Conservation (phyloP, 2,329 filamentous ascomycete genomes). For the Tolypocladium amazonense region DNA sequence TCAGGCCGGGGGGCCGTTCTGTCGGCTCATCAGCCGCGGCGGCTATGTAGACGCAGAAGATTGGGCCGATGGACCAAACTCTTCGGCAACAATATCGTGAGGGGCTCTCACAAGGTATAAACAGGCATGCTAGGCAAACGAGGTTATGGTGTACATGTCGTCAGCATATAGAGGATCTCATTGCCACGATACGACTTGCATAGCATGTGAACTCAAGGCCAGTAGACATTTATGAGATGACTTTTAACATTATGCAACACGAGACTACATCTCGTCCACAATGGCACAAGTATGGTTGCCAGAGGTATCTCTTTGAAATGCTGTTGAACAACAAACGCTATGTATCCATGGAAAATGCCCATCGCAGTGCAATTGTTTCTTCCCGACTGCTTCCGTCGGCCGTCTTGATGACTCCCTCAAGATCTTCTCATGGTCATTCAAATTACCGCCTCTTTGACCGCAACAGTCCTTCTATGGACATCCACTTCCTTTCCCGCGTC, state of each 20-base stretch:
- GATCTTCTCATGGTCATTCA: not conserved
- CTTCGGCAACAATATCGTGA: not conserved
- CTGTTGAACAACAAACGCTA: not conserved
- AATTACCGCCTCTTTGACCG: constrained; percentile 14
- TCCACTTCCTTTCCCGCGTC: constrained; percentile 4
- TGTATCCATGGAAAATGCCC: not conserved
- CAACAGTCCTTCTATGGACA: constrained; percentile 12
- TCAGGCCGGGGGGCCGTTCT: constrained; percentile 30
- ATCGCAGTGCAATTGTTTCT: not conserved
- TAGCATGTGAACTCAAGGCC: not conserved
- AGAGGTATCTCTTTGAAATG: constrained; percentile 4
- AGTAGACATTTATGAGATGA: not conserved
- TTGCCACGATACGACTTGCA: not conserved
- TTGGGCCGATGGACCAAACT: not conserved
- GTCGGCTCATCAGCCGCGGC: constrained; percentile 31
- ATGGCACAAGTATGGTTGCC: not conserved
- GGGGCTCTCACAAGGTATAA: not conserved
- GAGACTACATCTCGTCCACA: not conserved
- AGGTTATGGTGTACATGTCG: not conserved
- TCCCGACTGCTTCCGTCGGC: not conserved
- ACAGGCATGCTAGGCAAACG: not conserved
- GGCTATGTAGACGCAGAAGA: constrained; percentile 2
- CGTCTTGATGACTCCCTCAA: no score
- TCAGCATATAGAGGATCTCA: not conserved
- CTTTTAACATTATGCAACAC: not conserved